Base-by-base conservation (phyloP, 768 basidiomycete genomes). In the Pleurotus tuoliensis region DNA sequence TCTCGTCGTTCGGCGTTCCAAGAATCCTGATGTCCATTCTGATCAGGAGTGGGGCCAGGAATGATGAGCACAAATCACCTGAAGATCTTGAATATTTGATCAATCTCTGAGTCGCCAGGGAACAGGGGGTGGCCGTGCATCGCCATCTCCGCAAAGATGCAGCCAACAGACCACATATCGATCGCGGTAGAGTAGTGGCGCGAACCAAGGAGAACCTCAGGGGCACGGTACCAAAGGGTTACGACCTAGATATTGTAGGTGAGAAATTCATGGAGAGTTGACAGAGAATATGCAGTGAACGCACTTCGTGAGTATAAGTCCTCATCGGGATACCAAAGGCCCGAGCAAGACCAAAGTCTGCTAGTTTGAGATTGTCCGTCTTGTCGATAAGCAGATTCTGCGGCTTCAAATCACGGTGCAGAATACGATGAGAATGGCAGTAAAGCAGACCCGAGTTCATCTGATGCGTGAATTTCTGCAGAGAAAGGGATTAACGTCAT, bases 41-140 rank as follows among this genome's bases (percentile, higher is more conserved):
- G 24, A 56, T 55, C 25, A 45, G 9, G 30, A 34, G 3, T 9
- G 15, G 24, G 11, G 43, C 16, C n/a, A 11, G 47, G 25, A 45
- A 51, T 20, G 39, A 27, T 45, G 70, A 81, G 52, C 59, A 34
- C 11, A 34, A 9, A 3, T 34, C 11, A 95, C 97, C 92, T 84
- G 82, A 98, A 99, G 65, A 99, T 99, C 73, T 94, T 89, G 83
- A 98, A 98, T 61, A 98, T 98, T 77, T 99, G 97, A 73, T 99
- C 97, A 67, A 98, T 99, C 75, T 99, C 97, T 25, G 97, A 98
- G 74, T 99, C 97, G 4, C 97, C 97, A 18, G 97, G 96, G 82
- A 99, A 99, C 9, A 98, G 78, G 1, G 96, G 83, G 67, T 86
- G 71, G 61, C 90, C 90, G 59, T 84, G 81, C 89, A 95, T 92